Base-by-base conservation (phyloP, 768 basidiomycete genomes). In the Filobasidium floriforme region DNA sequence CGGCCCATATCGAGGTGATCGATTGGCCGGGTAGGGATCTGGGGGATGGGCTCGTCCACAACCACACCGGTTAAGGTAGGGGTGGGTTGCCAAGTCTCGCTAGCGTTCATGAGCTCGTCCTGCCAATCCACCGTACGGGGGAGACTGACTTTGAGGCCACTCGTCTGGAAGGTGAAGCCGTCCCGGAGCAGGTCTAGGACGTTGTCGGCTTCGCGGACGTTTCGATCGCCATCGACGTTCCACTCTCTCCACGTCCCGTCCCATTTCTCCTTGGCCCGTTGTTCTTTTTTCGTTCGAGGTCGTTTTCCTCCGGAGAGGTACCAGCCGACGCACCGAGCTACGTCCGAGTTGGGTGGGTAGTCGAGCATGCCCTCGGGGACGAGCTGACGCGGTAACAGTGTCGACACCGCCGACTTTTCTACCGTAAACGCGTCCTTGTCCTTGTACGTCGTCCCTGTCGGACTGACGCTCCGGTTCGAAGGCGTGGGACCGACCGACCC, bases 161-260 rank as follows among this genome's bases (percentile, higher is more conserved):
- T 22, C 5, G 65, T 43, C 11, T 32, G 43, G 29, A 51, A 61
- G 7, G 51, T 57, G 28, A 66, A 67, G 54, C 70, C 68, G 1
- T 60, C 49, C 1, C 61, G 60, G 5, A 78, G 62, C 26, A 75
- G 60, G 7, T 55, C 60, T 24, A 65, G 61, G 1, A 68, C 32
- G 55, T 78, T 73, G 14, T 78, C 77, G 68, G 73, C 73, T 66
- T 78, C 77, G 2, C 71, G 68, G 19, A 78, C 51, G 60, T 75
- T 71, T 19, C 76, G 65, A 12, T 71, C 67, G 0, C 77, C 76
- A 59, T 75, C 73, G 22, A 67, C 55, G 24, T 71, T 71, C 72
- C 73, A 76, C 44, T 77, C 70, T 63, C 77, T 54, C 77, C 77
- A 78, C 67, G 73, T 73, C 7, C 77, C 77, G 46, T 59, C 61